Percentiles rank a stretch among this genome's conserved stretches.
phyloP scores from a whole-genome alignment of 257 asterid genomes.

The Eucommia ulmoides region DNA sequence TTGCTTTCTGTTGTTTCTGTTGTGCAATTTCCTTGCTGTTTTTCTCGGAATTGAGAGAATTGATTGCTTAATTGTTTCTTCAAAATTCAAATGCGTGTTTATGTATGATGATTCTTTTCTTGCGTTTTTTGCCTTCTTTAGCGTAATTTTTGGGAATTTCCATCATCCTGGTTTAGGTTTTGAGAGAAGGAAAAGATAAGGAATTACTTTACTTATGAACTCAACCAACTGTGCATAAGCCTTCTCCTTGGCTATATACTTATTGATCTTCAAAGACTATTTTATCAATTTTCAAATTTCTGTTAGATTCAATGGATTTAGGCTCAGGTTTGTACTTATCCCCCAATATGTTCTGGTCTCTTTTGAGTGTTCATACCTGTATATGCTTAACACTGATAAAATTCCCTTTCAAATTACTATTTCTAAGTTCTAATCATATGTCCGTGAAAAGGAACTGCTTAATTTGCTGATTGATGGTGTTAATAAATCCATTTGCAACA shows the following conservation, averaged over 20 bases:
- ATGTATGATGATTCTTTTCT: slow-evolving; percentile 22
- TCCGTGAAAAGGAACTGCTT: background rate
- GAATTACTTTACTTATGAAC: too few relatives aligned
- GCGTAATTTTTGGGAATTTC: slow-evolving; percentile 10
- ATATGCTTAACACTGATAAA: background rate
- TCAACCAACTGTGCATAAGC: background rate
- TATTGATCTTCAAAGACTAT: too few relatives aligned
- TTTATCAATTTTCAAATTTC: slow-evolving; percentile 2
- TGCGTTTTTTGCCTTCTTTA: slow-evolving; percentile 15
- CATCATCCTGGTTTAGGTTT: too few relatives aligned
- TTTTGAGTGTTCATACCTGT: background rate
- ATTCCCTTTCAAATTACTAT: background rate
- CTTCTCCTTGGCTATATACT: background rate
- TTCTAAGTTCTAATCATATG: background rate
- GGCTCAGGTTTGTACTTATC: slow-evolving; percentile 27
- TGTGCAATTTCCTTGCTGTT: background rate
- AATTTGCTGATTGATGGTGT: too few relatives aligned
- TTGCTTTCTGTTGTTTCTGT: slow-evolving; percentile 3
- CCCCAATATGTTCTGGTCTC: background rate
- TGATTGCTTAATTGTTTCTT: too few relatives aligned
- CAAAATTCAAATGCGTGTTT: background rate
- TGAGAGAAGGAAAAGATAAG: too few relatives aligned
- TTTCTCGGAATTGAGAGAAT: background rate
- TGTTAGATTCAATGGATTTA: slow-evolving; percentile 28
- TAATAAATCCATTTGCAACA: slow-evolving; percentile 14